Evolutionary conservation across 2,329 filamentous ascomycete genomes (phyloP).

Genomic region (Ceratocystis papillata): DNA sequence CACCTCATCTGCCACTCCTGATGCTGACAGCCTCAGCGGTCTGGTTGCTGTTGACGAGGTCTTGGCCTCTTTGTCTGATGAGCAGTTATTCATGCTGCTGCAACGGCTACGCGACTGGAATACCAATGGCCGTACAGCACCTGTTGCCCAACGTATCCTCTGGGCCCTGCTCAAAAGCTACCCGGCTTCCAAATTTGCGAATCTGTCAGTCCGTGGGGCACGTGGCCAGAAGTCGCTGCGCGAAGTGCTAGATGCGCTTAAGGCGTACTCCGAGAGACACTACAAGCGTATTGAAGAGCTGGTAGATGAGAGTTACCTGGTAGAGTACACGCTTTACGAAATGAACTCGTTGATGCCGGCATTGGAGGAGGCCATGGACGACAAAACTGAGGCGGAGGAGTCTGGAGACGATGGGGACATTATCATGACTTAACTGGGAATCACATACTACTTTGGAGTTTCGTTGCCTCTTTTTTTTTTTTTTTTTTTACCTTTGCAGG

Average conservation of each 20-base stretch:
- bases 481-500: neutral
- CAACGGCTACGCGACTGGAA: constrained; percentile 90
- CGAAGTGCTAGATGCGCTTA: constrained; percentile 77
- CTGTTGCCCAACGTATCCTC: constrained; percentile 75
- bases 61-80: constrained; percentile 63
- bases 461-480: too few relatives aligned
- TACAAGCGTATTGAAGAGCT: constrained; percentile 82
- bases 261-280: constrained; percentile 84
- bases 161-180: constrained; percentile 71
- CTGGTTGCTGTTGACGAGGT: constrained; percentile 69
- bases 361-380: constrained; percentile 30
- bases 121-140: constrained; percentile 78
- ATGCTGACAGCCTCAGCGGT: constrained; percentile 54
- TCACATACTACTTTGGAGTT: constrained; percentile 21
- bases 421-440: constrained; percentile 32
- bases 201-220: constrained; percentile 50
- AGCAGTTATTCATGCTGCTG: constrained; percentile 75
- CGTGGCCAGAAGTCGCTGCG: constrained; percentile 57
- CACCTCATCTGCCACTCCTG: constrained; percentile 50
- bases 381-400: constrained; percentile 32
- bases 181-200: constrained; percentile 64
- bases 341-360: constrained; percentile 65
- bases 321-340: constrained; percentile 85
- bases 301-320: constrained; percentile 84
- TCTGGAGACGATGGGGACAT: constrained; percentile 34